A percentile compares a stretch with the other conserved stretches of the same genome.
Evolutionary conservation across 2,329 filamentous ascomycete species (phyloP).

Genomic region (Talaromyces sp.): DNA sequence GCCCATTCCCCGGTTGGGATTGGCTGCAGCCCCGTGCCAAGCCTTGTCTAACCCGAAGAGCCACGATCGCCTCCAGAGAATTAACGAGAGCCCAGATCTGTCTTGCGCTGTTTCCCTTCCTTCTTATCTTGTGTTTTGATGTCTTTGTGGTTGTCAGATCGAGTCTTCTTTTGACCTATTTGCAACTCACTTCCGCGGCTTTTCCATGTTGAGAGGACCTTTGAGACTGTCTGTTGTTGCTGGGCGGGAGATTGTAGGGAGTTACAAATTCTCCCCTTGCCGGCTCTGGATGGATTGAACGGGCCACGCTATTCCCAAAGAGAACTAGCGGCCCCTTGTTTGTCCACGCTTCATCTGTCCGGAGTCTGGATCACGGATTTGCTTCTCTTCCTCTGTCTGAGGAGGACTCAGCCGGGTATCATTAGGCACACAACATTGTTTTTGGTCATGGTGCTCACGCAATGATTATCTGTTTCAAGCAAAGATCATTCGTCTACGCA

Average conservation of each 20-base stretch:
- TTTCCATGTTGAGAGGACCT: neutral
- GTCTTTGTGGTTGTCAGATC: neutral
- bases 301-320: neutral
- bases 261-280: conserved; percentile 5
- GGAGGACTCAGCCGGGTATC: neutral
- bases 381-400: neutral
- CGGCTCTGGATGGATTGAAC: neutral
- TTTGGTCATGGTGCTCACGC: neutral
- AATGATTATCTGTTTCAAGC: neutral
- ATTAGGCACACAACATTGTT: neutral
- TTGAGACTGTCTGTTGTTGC: neutral
- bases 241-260: neutral
- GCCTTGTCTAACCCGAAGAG: conserved; percentile 16
- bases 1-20: conserved; percentile 16
- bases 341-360: neutral
- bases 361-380: neutral
- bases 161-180: neutral
- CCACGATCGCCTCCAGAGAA: conserved; percentile 13
- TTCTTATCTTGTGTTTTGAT: neutral
- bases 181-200: neutral
- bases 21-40: conserved; percentile 16
- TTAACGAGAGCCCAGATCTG: neutral
- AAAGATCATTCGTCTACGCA: neutral
- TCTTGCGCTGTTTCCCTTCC: neutral
- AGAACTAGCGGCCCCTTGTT: neutral